Evolutionary conservation across 352 stramenopile genomes (phyloP).

Genomic region (Globisporangium canariense): DNA sequence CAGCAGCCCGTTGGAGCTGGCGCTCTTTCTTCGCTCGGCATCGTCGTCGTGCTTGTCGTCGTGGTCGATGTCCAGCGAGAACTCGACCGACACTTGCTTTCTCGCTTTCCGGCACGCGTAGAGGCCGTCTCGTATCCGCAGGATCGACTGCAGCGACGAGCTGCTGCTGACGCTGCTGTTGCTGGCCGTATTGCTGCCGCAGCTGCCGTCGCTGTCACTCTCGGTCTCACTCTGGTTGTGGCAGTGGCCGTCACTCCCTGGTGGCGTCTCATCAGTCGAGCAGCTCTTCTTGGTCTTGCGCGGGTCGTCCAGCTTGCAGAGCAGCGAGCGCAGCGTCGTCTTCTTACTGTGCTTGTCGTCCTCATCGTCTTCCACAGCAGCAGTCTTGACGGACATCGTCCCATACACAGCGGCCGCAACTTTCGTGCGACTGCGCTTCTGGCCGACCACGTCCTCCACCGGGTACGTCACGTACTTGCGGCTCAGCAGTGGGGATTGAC

Average conservation of each 20-base stretch:
- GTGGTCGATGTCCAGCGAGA: slow-evolving; percentile 47
- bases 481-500: slow-evolving; percentile 8
- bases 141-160: slow-evolving; percentile 59
- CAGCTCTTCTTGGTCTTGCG: slow-evolving; percentile 5
- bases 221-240: slow-evolving; percentile 74
- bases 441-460: slow-evolving; percentile 27
- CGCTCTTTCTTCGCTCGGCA: slow-evolving; percentile 17
- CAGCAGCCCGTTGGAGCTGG: slow-evolving; percentile 15
- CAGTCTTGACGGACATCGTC: slow-evolving; percentile 25
- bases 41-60: slow-evolving; percentile 40
- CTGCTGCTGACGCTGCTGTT: slow-evolving; percentile 10
- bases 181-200: slow-evolving; percentile 22
- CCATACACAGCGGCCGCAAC: slow-evolving; percentile 27
- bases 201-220: slow-evolving; percentile 73
- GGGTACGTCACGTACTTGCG: slow-evolving; percentile 33
- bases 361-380: slow-evolving; percentile 10
- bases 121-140: slow-evolving; percentile 44
- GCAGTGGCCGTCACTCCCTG: slow-evolving; percentile 12
- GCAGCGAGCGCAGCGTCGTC: slow-evolving; percentile 21
- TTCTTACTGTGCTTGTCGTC: slow-evolving; percentile 10
- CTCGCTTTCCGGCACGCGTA: slow-evolving; percentile 41
- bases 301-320: slow-evolving; percentile 17
- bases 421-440: slow-evolving; percentile 14
- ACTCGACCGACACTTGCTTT: slow-evolving; percentile 69
- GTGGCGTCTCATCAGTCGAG: neutral